These are phyloP conservation scores for Crithidia brevicula DNA, from an alignment of 208 protist genomes.

Conservation along the genomic window DNA sequence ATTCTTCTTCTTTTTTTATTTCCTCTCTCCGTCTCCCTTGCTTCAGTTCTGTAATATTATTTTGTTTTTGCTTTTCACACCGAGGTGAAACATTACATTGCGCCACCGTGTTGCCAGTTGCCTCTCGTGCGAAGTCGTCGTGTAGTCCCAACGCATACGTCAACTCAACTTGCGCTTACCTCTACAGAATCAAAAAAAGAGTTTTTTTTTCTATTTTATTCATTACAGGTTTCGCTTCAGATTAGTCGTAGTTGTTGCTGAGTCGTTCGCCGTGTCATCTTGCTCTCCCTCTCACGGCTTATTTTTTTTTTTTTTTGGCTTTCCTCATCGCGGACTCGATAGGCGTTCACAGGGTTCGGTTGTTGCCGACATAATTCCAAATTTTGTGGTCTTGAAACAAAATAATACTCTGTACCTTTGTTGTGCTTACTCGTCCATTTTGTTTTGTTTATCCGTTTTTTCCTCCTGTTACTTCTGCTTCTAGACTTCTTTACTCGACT, in stretches of 20 bases:
- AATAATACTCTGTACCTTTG: neutral
- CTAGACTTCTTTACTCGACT: neutral
- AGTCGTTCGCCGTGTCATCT: no score
- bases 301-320: conserved; percentile 16
- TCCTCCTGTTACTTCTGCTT: conserved; percentile 4
- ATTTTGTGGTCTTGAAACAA: no score
- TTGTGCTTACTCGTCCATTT: neutral
- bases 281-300: no score
- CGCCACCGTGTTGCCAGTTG: no score
- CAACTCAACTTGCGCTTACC: neutral
- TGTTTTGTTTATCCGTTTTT: conserved; percentile 1
- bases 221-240: neutral
- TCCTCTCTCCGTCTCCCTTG: neutral
- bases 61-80: neutral
- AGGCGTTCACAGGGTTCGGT: no score
- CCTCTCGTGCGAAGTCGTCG: no score
- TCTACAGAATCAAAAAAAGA: neutral
- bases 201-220: neutral
- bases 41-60: neutral
- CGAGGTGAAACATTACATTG: no score
- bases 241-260: no score
- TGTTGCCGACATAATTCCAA: no score
- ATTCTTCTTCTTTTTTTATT: no score
- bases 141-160: no score
- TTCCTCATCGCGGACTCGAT: no score